Base-by-base conservation (phyloP, 345 rosid species). In the Eucalyptus decipiens region DNA sequence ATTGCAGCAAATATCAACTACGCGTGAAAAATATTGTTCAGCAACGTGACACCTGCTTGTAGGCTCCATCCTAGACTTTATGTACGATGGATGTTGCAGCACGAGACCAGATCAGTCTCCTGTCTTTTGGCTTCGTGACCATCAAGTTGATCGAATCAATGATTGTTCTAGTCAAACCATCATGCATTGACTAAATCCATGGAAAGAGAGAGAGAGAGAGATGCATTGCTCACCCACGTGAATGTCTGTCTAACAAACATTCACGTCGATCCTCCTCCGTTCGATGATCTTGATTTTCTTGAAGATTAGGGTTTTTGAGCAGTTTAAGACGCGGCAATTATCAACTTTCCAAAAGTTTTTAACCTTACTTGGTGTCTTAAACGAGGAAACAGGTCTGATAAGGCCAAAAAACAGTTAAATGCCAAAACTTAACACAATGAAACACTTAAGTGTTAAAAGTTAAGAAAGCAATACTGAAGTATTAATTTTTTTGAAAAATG, bases 231-330 rank as follows among this genome's bases (percentile, higher is more conserved):
- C 85, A 40, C 47, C 85, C 83, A 87, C 90, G 92, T 90, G 94
- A 91, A 93, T 92, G 92, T 92, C 88, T 90, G 93, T 90, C 54
- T 85, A 88, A 91, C 94, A 91, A 90, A 90, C 94, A 92, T 93
- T 93, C 95, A 92, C 90, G 87, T 80, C 86, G 90, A 69, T 60
- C 34, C 50, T 18, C 34, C 37, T 26, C 87, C 87, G 26, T 37
- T 85, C 11, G 34, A 47, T 47, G 52, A 45, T 85, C 50, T 85
- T 85, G 37, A 28, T 85, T 85, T 28, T 49, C 14, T 47, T 50
- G 87, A 37, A 76, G 45, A 47, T 88, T 67, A 89, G 91, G 92
- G 91, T 87, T 92, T 91, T 56, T n/a, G 83, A 62, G 37, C 85
- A 45, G 45, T 81, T 40, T 32, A 51, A 86, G 17, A 51, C 17